Base-by-base conservation (phyloP, 371 early-diverging fungal genomes). In the Catenaria anguillulae region DNA sequence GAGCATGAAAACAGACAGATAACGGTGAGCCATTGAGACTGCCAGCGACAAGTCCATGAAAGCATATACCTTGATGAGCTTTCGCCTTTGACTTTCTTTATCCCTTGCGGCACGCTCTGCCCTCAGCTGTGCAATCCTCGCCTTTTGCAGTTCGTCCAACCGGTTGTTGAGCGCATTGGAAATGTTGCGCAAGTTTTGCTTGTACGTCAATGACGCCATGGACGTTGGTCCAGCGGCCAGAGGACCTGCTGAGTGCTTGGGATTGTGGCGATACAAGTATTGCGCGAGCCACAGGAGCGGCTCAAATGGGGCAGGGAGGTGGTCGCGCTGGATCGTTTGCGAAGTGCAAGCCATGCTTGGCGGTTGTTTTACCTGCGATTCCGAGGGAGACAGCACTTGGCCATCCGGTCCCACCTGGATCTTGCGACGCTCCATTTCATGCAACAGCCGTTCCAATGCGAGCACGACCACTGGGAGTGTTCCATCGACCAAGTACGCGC, bases 401-500 rank as follows among this genome's bases (percentile, higher is more conserved):
- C 21, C 45, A 21, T 4, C 45, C 4, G 19, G 8, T 3, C 2
- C 10, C 45, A 10, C 8, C 19, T 19, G 45, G 21, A 43, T 8
- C 10, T 8, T 26, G 24, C 23, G 15, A 4, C 31, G 52, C 56
- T 75, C 73, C 8, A 71, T 69, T 46, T 79, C 77, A 21, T 46
- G 60, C 43, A 75, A 54, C 24, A 79, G 67, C 56, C 65, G 70
- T 35, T 77, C 77, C 17, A 76, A 63, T 13, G 73, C 71, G 13
- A 74, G 52, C 10, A 77, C 60, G 34, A 73, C 62, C 0, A 77
- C 68, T 29, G 79, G 76, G 13, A 79, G 64, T 1, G 71, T 67
- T 1, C 73, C 72, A 37, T 73, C 71, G 26, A 75, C 66, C 55
- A 79, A 63, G 61, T 75, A 77, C 4, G 75, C 69, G 24, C 79